Evolutionary conservation across 495 filamentous ascomycete genomes (phyloP).

Genomic region (Parachaetomium inaequale): DNA sequence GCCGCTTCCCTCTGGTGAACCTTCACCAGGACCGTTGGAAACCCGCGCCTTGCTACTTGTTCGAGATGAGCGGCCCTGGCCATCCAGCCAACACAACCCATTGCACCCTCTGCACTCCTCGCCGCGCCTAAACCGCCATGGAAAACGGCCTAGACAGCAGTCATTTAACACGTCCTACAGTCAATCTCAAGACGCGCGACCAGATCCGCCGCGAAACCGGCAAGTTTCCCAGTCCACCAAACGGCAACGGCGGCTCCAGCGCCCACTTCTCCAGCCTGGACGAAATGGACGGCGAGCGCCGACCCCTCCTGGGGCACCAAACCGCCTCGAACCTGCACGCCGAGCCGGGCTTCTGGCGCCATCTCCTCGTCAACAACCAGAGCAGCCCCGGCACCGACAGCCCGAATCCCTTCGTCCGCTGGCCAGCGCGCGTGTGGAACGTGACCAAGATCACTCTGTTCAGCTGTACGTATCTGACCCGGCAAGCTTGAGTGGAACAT

Average conservation of each 20-base stretch:
- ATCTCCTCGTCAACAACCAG: conserved; percentile 44
- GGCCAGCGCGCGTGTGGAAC: conserved; percentile 52
- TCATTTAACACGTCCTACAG: conserved; percentile 17
- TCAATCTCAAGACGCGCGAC: conserved; percentile 20
- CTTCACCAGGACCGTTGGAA: background rate
- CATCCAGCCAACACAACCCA: background rate
- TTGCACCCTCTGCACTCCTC: background rate
- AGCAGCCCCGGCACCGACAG: conserved; percentile 47
- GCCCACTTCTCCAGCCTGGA: conserved; percentile 3
- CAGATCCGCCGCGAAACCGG: conserved; percentile 18
- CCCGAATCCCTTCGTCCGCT: conserved; percentile 52
- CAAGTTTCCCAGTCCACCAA: background rate
- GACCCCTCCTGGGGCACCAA: conserved; percentile 16
- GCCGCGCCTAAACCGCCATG: conserved; percentile 7
- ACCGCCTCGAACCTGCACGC: background rate
- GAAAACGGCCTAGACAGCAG: conserved; percentile 5
- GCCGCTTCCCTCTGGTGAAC: background rate
- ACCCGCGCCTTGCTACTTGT: background rate
- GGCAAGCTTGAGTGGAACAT: background rate
- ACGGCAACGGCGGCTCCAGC: conserved; percentile 7
- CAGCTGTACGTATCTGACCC: conserved; percentile 45
- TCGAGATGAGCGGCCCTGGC: conserved; percentile 10
- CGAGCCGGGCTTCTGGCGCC: conserved; percentile 24
- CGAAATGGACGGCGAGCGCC: conserved; percentile 10
- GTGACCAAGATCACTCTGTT: conserved; percentile 51